These are phyloP conservation scores for Brettanomyces nanus DNA, from an alignment of 805 yeast species.

Conservation along the genomic window DNA sequence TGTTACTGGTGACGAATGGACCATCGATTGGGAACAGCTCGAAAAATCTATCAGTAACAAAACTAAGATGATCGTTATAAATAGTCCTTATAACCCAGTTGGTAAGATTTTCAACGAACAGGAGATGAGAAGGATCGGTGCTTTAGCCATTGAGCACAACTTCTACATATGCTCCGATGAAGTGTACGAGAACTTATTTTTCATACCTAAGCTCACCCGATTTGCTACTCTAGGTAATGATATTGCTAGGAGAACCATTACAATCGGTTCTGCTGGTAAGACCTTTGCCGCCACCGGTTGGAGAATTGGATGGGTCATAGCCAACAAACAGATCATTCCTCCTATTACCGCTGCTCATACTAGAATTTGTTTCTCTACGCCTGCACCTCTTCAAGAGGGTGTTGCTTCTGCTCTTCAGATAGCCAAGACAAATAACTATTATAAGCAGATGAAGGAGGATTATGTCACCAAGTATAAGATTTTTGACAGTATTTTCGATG, in stretches of 20 bases:
- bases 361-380: conserved; percentile 85
- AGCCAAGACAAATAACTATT: conserved; percentile 60
- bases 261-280: conserved; percentile 97
- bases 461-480: conserved; percentile 68
- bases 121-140: conserved; percentile 71
- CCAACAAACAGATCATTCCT: conserved; percentile 71
- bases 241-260: conserved; percentile 65
- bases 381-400: conserved; percentile 90
- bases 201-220: conserved; percentile 57
- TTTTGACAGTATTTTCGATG: conserved; percentile 74
- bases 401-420: conserved; percentile 65
- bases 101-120: conserved; percentile 80
- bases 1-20: conserved; percentile 83
- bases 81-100: conserved; percentile 94
- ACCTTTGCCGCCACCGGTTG: conserved; percentile 99
- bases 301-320: conserved; percentile 96
- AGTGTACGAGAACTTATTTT: conserved; percentile 88
- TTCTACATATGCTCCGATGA: conserved; percentile 83
- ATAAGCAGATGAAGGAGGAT: conserved; percentile 55
- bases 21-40: conserved; percentile 69
- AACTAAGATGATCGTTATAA: conserved; percentile 81
- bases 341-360: conserved; percentile 88
- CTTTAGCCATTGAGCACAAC: conserved; percentile 78
- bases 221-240: conserved; percentile 80
- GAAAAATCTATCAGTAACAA: conserved; percentile 60